Base-by-base conservation (phyloP, 108 stramenopile genomes). In the Fistulifera solaris region DNA sequence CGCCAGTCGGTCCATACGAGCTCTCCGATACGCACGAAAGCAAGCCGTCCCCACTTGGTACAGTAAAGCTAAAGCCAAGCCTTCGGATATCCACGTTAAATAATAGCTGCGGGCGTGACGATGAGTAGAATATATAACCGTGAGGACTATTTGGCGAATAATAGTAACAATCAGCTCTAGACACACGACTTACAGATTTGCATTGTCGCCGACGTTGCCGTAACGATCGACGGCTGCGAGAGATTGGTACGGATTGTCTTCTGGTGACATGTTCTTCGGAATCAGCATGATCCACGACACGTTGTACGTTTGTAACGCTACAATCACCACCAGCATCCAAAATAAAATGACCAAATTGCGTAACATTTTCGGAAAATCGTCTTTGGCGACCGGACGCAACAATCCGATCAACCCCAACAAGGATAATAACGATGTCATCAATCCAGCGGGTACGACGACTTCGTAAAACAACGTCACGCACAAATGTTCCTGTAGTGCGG, bases 141-240 rank as follows among this genome's bases (percentile, higher is more conserved):
- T 6, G 31, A 35, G 6, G 6, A 35, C 8, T 35, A n/a, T n/a
- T n/a, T n/a, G n/a, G n/a, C n/a, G n/a, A n/a, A n/a, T n/a, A n/a
- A n/a, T n/a, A n/a, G 31, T 8, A 35, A 35, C 31, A 35, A 3
- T 35, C 31, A 35, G 31, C 31, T 3, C 6, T 35, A 35, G 31
- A 35, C 31, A 35, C 31, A 35, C 31, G 8, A 35, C 31, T 35
- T 35, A 35, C 23, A 77, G 59, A 48, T 77, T 77, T 25, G 76
- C 76, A 54, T 77, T 77, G 45, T 61, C 62, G n/a, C 70, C 71
- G 25, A 77, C 64, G 17, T 65, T 43, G 1, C 76, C 76, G 0
- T 59, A 43, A 4, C 40, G 35, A 57, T 73, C 65, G 21, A 73
- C 65, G 11, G 76, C 76, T 5, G 63, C 71, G n/a, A 77, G 52